phyloP scores from a whole-genome alignment of 2,329 filamentous ascomycete genomes.

The Colletotrichum godetiae region DNA sequence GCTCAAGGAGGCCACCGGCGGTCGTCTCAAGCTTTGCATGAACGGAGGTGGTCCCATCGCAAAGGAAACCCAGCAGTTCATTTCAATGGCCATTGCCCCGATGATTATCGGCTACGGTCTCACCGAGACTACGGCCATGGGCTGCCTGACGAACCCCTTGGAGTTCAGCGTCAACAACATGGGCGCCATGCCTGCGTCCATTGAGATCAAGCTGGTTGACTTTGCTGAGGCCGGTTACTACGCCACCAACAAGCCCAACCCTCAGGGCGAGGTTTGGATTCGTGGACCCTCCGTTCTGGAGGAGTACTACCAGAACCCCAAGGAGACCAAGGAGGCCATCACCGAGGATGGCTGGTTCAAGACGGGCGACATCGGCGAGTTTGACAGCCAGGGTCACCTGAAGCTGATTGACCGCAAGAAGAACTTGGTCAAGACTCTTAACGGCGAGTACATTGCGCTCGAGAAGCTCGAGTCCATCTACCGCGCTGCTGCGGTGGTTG shows the following conservation, averaged over 20 bases:
- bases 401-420: constrained; percentile 88
- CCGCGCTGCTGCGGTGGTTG: constrained; percentile 61
- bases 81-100: constrained; percentile 87
- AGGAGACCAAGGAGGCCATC: constrained; percentile 78
- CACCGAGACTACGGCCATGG: constrained; percentile 86
- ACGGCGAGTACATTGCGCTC: constrained; percentile 85
- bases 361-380: constrained; percentile 87
- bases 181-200: constrained; percentile 77
- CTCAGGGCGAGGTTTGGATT: constrained; percentile 91
- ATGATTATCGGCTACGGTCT: constrained; percentile 92
- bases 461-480: constrained; percentile 74
- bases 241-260: constrained; percentile 77
- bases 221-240: constrained; percentile 86
- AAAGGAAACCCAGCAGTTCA: constrained; percentile 87
- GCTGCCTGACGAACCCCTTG: constrained; percentile 78
- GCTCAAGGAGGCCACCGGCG: constrained; percentile 89
- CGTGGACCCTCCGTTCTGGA: constrained; percentile 77
- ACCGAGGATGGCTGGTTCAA: constrained; percentile 86
- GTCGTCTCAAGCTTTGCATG: constrained; percentile 82
- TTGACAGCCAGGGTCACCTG: constrained; percentile 77
- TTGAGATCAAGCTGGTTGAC: constrained; percentile 89
- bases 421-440: constrained; percentile 86
- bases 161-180: constrained; percentile 80
- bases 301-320: constrained; percentile 81
- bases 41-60: constrained; percentile 88